A percentile compares a stretch with the other conserved stretches of the same genome.
phyloP scores from a whole-genome alignment of 345 rosid genomes.

The Salix suchowensis region DNA sequence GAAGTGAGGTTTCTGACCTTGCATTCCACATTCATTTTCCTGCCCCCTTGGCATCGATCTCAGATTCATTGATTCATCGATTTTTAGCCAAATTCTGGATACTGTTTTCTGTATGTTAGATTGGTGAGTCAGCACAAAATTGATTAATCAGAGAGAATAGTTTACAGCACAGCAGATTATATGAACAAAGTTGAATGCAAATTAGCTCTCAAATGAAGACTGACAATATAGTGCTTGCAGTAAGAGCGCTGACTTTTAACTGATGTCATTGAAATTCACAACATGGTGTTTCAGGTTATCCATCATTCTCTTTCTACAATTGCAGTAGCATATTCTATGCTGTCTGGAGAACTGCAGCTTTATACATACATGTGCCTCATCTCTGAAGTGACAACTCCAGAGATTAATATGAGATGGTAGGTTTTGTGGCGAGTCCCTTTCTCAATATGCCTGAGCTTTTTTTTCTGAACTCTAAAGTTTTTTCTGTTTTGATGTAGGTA shows the following conservation, averaged over 20 bases:
- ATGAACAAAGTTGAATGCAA: neutral
- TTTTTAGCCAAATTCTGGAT: neutral
- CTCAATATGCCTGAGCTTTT: neutral
- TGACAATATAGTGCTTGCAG: neutral
- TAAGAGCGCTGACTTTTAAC: neutral
- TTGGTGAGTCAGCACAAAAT: neutral
- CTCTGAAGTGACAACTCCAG: conserved; percentile 33
- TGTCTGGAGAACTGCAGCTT: conserved; percentile 33
- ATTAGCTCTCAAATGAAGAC: neutral
- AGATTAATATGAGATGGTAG: conserved; percentile 32
- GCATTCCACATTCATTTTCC: neutral
- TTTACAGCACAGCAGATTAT: neutral
- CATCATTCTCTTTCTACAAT: conserved; percentile 32
- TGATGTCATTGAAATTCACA: conserved; percentile 1
- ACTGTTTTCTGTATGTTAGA: neutral
- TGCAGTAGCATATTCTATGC: conserved; percentile 30
- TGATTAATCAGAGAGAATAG: neutral
- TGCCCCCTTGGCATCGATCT: neutral
- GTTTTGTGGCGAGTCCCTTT: neutral
- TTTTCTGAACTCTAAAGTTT: neutral
- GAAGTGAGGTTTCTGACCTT: neutral
- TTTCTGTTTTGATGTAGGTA: conserved; percentile 12
- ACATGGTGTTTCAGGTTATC: conserved; percentile 20
- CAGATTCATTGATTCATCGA: neutral
- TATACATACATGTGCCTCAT: conserved; percentile 32